Evolutionary conservation across 2,329 filamentous ascomycete genomes (phyloP).

Genomic region (Penicillium vulpinum): DNA sequence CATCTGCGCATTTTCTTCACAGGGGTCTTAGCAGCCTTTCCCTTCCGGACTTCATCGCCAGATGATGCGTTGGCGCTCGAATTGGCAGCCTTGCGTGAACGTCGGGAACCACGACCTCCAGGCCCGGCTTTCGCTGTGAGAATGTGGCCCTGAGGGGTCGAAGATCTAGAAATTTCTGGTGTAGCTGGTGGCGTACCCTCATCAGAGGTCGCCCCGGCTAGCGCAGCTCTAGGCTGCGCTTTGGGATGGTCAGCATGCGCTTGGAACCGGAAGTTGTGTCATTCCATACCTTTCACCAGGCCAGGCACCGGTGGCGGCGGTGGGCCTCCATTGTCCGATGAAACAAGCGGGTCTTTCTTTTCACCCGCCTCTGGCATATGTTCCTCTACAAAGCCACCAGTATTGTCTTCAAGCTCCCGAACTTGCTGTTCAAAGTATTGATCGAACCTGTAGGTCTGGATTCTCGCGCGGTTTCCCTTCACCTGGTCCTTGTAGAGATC

Average conservation of each 20-base stretch:
- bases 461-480: constrained; percentile 73
- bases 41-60: constrained; percentile 76
- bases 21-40: constrained; percentile 47
- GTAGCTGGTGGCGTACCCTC: constrained; percentile 70
- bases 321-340: constrained; percentile 52
- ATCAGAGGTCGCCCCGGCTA: constrained; percentile 52
- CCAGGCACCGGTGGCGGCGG: constrained; percentile 55
- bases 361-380: constrained; percentile 40
- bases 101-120: constrained; percentile 73
- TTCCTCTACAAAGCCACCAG: constrained; percentile 48
- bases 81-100: constrained; percentile 69
- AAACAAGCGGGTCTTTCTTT: constrained; percentile 49
- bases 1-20: constrained; percentile 87
- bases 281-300: constrained; percentile 49
- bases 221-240: constrained; percentile 50
- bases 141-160: constrained; percentile 70
- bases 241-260: constrained; percentile 23
- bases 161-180: constrained; percentile 75
- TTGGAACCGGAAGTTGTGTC: neutral
- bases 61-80: constrained; percentile 61
- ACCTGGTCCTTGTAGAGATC: constrained; percentile 87
- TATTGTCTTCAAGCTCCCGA: constrained; percentile 62
- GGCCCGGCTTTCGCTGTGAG: constrained; percentile 74
- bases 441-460: constrained; percentile 82
- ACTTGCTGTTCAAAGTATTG: constrained; percentile 94